Evolutionary conservation across 352 stramenopile species (phyloP).

Genomic region (Phytophthora litchii): DNA sequence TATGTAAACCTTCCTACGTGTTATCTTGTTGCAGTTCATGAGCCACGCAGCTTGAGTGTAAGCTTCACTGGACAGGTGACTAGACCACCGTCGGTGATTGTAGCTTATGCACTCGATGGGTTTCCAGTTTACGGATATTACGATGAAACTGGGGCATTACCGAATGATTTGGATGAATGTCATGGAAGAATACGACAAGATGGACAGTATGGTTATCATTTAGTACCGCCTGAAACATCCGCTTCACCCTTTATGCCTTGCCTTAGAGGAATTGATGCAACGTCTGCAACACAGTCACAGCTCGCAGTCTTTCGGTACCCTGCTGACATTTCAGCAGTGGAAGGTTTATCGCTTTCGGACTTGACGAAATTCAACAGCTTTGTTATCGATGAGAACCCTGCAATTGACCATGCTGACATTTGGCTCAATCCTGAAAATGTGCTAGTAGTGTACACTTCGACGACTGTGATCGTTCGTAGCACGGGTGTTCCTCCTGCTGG

Average conservation of each 20-base stretch:
- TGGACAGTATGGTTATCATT: conserved; percentile 65
- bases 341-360: conserved; percentile 52
- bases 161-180: conserved; percentile 58
- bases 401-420: conserved; percentile 16
- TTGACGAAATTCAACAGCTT: conserved; percentile 57
- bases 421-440: conserved; percentile 64
- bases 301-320: conserved; percentile 57
- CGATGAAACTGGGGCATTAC: conserved; percentile 50
- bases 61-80: not conserved
- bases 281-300: conserved; percentile 6
- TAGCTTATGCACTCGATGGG: conserved; percentile 72
- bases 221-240: conserved; percentile 24
- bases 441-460: conserved; percentile 58
- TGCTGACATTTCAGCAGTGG: conserved; percentile 48
- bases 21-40: conserved; percentile 31
- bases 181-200: conserved; percentile 47
- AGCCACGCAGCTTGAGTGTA: conserved; percentile 5
- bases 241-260: conserved; percentile 57
- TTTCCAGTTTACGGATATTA: conserved; percentile 62
- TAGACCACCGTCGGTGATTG: conserved; percentile 30
- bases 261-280: conserved; percentile 49
- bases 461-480: conserved; percentile 60
- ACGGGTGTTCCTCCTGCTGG: conserved; percentile 49
- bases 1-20: conserved; percentile 52
- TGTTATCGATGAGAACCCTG: conserved; percentile 58